Conservation (phyloP, 495 filamentous ascomycete genomes). For the Podospora comata region DNA sequence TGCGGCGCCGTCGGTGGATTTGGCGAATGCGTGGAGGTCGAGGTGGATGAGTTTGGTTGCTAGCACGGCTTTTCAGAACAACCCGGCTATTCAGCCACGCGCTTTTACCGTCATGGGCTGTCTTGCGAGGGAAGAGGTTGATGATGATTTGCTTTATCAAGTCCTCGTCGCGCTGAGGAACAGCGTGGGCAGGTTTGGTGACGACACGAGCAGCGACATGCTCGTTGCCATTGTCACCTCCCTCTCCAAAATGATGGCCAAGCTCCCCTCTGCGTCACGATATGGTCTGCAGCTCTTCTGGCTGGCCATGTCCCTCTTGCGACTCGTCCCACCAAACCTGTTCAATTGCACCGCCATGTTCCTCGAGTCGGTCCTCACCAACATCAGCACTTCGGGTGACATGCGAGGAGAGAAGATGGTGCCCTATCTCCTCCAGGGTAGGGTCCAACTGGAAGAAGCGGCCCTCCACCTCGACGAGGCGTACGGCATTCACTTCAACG, state of each 20-base stretch:
- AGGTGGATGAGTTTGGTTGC: slow-evolving; percentile 69
- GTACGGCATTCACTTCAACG: slow-evolving; percentile 59
- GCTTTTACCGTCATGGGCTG: slow-evolving; percentile 70
- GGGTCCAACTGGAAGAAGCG: slow-evolving; percentile 55
- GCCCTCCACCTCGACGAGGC: slow-evolving; percentile 56
- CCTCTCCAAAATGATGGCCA: slow-evolving; percentile 66
- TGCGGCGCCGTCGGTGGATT: slow-evolving; percentile 58
- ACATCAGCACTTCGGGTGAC: slow-evolving; percentile 55
- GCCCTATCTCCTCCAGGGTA: slow-evolving; percentile 54
- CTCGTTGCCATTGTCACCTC: slow-evolving; percentile 61
- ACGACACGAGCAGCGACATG: slow-evolving; percentile 61
- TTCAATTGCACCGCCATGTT: slow-evolving; percentile 62
- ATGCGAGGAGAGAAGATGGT: slow-evolving; percentile 57
- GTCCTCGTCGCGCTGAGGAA: slow-evolving; percentile 61
- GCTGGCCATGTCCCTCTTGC: slow-evolving; percentile 62
- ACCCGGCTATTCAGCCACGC: slow-evolving; percentile 63
- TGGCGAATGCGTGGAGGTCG: slow-evolving; percentile 66
- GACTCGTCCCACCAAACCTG: slow-evolving; percentile 54
- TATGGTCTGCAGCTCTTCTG: slow-evolving; percentile 68
- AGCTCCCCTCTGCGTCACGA: slow-evolving; percentile 58
- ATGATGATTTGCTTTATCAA: slow-evolving; percentile 66
- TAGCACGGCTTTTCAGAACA: slow-evolving; percentile 67
- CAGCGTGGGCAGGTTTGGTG: slow-evolving; percentile 56
- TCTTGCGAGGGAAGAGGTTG: slow-evolving; percentile 62
- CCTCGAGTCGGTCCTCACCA: slow-evolving; percentile 58